Evolutionary conservation across 1,139 yeast species (phyloP).

Genomic region (Geotrichum bryndzae): DNA sequence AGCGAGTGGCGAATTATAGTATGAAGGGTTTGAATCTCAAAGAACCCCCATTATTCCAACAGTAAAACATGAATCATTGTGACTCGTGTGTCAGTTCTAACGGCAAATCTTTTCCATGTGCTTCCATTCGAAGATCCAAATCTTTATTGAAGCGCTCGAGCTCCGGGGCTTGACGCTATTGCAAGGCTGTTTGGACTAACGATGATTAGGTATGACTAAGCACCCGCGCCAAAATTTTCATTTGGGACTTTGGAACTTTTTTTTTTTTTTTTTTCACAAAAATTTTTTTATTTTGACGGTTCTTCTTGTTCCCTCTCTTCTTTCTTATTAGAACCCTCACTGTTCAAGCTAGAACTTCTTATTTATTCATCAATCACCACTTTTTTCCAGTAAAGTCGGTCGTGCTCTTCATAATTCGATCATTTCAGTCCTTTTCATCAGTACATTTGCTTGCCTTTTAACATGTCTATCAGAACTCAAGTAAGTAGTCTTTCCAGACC

Average conservation of each 20-base stretch:
- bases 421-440: background rate
- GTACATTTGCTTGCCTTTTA: background rate
- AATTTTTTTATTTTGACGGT: background rate
- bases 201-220: constrained; percentile 6
- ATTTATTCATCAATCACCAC: background rate
- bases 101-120: too few relatives aligned
- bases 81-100: too few relatives aligned
- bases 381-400: background rate
- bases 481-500: constrained; percentile 4
- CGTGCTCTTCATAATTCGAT: background rate
- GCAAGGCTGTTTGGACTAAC: background rate
- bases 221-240: constrained; percentile 3
- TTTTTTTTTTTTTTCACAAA: background rate
- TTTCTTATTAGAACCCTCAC: background rate
- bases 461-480: constrained; percentile 19
- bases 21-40: too few relatives aligned
- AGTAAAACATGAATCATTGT: too few relatives aligned
- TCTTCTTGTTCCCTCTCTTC: background rate
- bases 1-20: too few relatives aligned
- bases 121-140: too few relatives aligned
- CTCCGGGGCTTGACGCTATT: too few relatives aligned
- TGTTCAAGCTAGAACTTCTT: background rate
- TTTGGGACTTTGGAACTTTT: constrained; percentile 1
- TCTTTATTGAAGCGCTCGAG: too few relatives aligned
- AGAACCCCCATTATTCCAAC: too few relatives aligned